Base-by-base conservation (phyloP, 164 flowering plant species). In the Kingdonia uniflora region DNA sequence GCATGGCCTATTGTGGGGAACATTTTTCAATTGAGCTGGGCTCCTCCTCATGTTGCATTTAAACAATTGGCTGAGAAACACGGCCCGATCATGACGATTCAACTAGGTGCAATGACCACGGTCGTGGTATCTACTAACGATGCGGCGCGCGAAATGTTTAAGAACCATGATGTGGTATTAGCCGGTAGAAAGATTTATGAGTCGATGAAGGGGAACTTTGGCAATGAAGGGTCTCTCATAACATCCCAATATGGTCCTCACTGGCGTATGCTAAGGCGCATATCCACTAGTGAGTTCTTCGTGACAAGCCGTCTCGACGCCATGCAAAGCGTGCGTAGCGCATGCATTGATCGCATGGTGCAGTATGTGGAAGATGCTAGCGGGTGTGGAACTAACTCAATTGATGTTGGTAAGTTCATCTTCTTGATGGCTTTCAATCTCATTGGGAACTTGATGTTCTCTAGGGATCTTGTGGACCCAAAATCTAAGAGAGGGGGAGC, bases 191-290 rank as follows among this genome's bases (percentile, higher is more conserved):
- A 26, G 39, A 25, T 55, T 4, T 55, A 43, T 7, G 58, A 55
- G 43, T 38, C 58, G 25, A 43, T 55, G 58, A 55, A 44, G 33
- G 50, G 50, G 50, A 43, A 25, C 2, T n/a, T 6, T n/a, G 41
- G 50, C 14, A 54, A 54, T 54, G 57, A 54, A 17, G 57, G 57
- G 5, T 43, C 58, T 1, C 49, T 55, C 17, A 42, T 54, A 54
- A 54, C 57, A 17, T 33, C 57, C 1, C 58, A 55, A 33, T 55
- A 55, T 42, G 58, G 58, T 1, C 24, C 58, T 2, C 24, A 55
- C 29, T 55, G 58, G 58, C 50, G 50, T 10, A 55, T 43, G 58
- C 25, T 55, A 23, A 55, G 41, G 43, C 58, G 58, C 13, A n/a
- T 55, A 11, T 43, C 40, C 33, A 55, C 58, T 1, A 55, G 22